A percentile compares a stretch with the other conserved stretches of the same genome.
Conservation (phyloP, 2,329 filamentous ascomycete genomes). For the Pseudogymnoascus sp. region DNA sequence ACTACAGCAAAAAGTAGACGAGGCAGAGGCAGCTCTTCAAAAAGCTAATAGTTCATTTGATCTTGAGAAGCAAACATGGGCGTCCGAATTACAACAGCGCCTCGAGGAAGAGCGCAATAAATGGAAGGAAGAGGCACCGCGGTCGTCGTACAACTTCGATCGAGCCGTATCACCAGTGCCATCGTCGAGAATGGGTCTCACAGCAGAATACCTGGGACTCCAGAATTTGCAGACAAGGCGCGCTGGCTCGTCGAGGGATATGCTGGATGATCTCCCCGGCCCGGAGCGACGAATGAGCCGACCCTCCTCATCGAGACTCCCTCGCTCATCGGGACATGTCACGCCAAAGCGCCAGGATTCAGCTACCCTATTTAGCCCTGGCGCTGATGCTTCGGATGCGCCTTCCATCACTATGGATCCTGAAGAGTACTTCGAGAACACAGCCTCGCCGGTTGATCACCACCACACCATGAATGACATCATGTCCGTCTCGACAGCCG, state of each 20-base stretch:
- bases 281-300: slow-evolving; percentile 18
- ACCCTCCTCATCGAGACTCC: slow-evolving; percentile 20
- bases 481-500: slow-evolving; percentile 80
- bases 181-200: slow-evolving; percentile 25
- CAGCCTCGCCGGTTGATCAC: slow-evolving; percentile 50
- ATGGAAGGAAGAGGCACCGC: slow-evolving; percentile 41
- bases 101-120: slow-evolving; percentile 57
- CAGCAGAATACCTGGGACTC: slow-evolving; percentile 28
- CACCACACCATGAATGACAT: slow-evolving; percentile 72
- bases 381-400: slow-evolving; percentile 18
- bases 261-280: slow-evolving; percentile 22
- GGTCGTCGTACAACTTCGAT: slow-evolving; percentile 22
- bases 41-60: slow-evolving; percentile 48
- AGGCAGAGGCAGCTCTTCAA: slow-evolving; percentile 55
- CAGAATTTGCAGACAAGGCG: slow-evolving; percentile 28
- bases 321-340: slow-evolving; percentile 21
- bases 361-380: slow-evolving; percentile 17
- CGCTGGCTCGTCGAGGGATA: slow-evolving; percentile 17
- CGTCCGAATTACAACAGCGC: slow-evolving; percentile 46
- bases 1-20: slow-evolving; percentile 56
- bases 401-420: slow-evolving; percentile 29
- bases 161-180: slow-evolving; percentile 24
- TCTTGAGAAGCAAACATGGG: slow-evolving; percentile 49
- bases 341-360: slow-evolving; percentile 27
- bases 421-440: slow-evolving; percentile 40